These are phyloP conservation scores for Cryptococcus hybrid DNA, from an alignment of 1,284 basidiomycete genomes.

Conservation along the genomic window DNA sequence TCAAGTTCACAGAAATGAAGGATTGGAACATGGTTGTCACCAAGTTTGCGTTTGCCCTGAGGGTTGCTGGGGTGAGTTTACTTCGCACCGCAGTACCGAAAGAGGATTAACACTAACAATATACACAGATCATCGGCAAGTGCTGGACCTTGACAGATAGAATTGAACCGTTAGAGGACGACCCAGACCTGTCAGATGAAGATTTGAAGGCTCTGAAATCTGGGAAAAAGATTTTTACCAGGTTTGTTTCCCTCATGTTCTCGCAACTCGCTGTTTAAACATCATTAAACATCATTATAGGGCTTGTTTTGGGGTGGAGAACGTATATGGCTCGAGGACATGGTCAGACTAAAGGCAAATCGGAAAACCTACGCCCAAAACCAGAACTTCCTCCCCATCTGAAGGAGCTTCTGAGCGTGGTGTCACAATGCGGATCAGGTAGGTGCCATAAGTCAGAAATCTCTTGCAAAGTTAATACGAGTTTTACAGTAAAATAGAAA, in stretches of 20 bases:
- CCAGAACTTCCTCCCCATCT: constrained; percentile 16
- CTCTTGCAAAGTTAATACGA: too few relatives aligned
- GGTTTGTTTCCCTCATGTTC: too few relatives aligned
- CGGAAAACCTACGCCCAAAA: constrained; percentile 21
- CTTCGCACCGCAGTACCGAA: not conserved
- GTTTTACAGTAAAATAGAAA: too few relatives aligned
- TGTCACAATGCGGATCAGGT: constrained; percentile 36
- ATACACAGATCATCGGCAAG: constrained; percentile 22
- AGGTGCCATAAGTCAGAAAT: constrained; percentile 2
- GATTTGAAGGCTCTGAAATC: constrained; percentile 13
- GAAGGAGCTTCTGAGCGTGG: constrained; percentile 19
- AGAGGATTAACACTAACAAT: constrained; percentile 1
- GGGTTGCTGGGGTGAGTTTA: constrained; percentile 29
- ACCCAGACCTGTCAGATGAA: constrained; percentile 20
- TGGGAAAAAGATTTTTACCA: constrained; percentile 48
- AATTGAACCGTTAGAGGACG: constrained; percentile 24
- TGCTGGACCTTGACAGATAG: constrained; percentile 42
- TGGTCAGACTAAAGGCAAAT: constrained; percentile 61
- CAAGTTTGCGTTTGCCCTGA: constrained; percentile 31
- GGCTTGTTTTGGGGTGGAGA: constrained; percentile 86
- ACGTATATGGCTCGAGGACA: constrained; percentile 80
- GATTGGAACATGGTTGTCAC: constrained; percentile 29
- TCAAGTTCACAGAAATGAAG: constrained; percentile 28
- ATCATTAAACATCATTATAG: constrained; percentile 3
- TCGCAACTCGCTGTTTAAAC: not conserved